Percentiles rank a stretch among this genome's conserved stretches.
Evolutionary conservation across 371 early-diverging fungal genomes (phyloP).

Genomic region (Smittium culicis): DNA sequence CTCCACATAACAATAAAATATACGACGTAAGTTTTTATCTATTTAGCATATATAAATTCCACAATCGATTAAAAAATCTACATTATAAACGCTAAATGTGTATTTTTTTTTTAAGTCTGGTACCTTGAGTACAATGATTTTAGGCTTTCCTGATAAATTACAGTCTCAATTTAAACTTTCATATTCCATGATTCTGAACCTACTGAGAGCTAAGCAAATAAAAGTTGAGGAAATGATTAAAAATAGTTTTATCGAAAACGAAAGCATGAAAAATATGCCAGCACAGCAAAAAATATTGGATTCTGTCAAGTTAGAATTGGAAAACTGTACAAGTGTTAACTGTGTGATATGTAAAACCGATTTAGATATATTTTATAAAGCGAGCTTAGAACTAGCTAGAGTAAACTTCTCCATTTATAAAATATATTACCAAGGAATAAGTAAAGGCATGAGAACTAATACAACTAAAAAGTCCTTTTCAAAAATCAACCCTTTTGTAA

Average conservation of each 20-base stretch:
- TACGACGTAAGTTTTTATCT: neutral
- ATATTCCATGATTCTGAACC: constrained; percentile 97
- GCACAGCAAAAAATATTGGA: constrained; percentile 47
- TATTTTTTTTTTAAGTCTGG: constrained; percentile 25
- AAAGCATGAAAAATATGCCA: constrained; percentile 64
- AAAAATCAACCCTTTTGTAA: neutral
- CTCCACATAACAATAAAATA: constrained; percentile 21
- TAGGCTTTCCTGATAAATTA: constrained; percentile 81
- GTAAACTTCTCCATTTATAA: neutral
- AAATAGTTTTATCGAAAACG: constrained; percentile 89
- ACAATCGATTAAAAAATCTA: neutral
- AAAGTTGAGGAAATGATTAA: constrained; percentile 98
- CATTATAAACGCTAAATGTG: no score
- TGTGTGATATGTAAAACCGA: constrained; percentile 75
- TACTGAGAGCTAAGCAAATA: constrained; percentile 92
- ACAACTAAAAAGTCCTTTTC: neutral
- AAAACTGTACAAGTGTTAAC: constrained; percentile 40
- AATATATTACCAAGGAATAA: neutral
- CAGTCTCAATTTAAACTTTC: constrained; percentile 95
- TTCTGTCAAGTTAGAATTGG: constrained; percentile 19
- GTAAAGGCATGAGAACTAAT: neutral
- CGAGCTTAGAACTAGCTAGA: neutral
- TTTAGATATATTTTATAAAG: constrained; percentile 56
- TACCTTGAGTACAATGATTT: constrained; percentile 57
- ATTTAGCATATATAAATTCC: neutral